Evolutionary conservation across 1,284 basidiomycete genomes (phyloP), one percentile per base, ranked within the genome.

Genomic region (Farysia itapuensis): DNA sequence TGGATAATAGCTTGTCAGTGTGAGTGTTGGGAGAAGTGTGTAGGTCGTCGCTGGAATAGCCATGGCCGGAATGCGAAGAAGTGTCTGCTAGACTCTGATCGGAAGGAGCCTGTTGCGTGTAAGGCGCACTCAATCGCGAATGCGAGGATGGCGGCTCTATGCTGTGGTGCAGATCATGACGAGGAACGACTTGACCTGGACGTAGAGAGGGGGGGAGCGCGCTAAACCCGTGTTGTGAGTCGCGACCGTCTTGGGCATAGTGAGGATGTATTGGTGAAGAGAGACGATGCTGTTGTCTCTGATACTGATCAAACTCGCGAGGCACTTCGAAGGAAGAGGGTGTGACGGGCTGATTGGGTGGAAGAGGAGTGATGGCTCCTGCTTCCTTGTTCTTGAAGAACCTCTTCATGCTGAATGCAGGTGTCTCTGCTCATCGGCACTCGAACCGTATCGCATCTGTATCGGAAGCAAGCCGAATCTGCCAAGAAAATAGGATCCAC

Each of bases 341-440:
- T 35, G n/a, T 21, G 45, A 31, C 6, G 50, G 42, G 21, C 32
- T 46, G 35, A 46, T 40, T 16, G 16, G 49, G 50, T 49, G 57
- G 57, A 49, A 60, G 33, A 31, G 57, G 57, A 35, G 49, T 53
- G 46, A 60, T 60, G 50, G 39, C 32, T 39, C 50, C 57, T 11
- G 57, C 57, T 50, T 53, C 34, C 50, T 53, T 60, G 21, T 38
- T 13, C 33, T 30, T 48, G 46, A 60, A 60, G 39, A 60, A 53
- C 43, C 48, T 52, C 34, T 60, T 60, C 57, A 60, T 60, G 25
- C 9, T n/a, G 9, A n/a, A 28, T 28, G n/a, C 25, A 28, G n/a
- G n/a, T n/a, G n/a, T n/a, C n/a, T n/a, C n/a, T n/a, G n/a, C n/a
- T n/a, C n/a, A n/a, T n/a, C n/a, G n/a, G n/a, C n/a, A n/a, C n/a